Conservation (phyloP, 345 rosid species). For the Populus ilicifolia region DNA sequence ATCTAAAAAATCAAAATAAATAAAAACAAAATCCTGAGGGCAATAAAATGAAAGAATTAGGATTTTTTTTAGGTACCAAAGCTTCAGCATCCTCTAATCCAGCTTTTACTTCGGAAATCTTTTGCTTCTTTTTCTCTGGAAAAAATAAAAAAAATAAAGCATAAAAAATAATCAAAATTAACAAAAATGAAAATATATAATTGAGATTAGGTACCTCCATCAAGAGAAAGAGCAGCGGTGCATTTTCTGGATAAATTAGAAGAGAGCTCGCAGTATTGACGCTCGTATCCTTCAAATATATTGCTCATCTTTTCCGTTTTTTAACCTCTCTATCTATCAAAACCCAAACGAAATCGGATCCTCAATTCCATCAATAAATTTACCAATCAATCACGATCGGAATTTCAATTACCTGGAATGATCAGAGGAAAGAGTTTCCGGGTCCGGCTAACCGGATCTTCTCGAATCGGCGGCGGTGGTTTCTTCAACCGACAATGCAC, state of each 20-base stretch:
- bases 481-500: background rate
- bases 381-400: background rate
- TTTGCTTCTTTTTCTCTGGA: constrained; percentile 35
- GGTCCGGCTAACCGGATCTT: background rate
- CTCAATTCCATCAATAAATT: background rate
- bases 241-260: constrained; percentile 28
- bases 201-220: constrained; percentile 16
- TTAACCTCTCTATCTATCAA: background rate
- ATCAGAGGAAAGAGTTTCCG: constrained; percentile 4
- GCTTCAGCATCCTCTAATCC: constrained; percentile 31
- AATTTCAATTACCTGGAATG: background rate
- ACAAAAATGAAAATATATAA: background rate
- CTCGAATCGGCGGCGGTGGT: background rate
- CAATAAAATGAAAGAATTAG: background rate
- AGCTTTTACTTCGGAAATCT: constrained; percentile 22
- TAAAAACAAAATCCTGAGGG: background rate
- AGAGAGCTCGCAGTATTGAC: constrained; percentile 32
- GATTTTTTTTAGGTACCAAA: constrained; percentile 9
- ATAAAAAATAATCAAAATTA: background rate
- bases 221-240: constrained; percentile 18
- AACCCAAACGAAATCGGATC: background rate
- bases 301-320: constrained; percentile 17
- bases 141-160: background rate
- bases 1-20: constrained; percentile 10
- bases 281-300: constrained; percentile 32